Base-by-base conservation (phyloP, 2,329 filamentous ascomycete species). In the Alternaria arbusti region DNA sequence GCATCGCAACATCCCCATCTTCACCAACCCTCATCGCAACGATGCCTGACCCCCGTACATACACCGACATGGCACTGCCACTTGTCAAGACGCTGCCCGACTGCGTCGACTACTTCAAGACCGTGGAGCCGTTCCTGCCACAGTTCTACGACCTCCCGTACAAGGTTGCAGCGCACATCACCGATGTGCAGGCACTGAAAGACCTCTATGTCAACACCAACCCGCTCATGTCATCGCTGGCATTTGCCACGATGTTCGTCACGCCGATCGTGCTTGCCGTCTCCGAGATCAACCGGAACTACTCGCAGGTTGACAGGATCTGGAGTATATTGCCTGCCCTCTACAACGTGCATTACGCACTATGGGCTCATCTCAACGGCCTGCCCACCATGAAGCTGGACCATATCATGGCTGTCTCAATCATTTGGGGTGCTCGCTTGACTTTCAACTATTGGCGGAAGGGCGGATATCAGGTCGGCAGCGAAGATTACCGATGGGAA, bases 361-460 rank as follows among this genome's bases (percentile, higher is more conserved):
- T 89, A n/a, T 99, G 94, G 90, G 91, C 94, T 44, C 90, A 91
- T 70, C 74, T 95, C 66, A 87, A 89, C 46, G 91, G 90, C 2
- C 75, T 97, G 1, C 86, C 90, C 6, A 91, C 91, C 13, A 83
- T 87, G 58, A 88, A 90, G 52, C 79, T 97, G 46, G 90, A 97
- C 73, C 88, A 91, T 44, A 84, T 94, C 30, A 84, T 94, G 61
- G 82, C 89, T 2, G 89, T 93, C 71, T 91, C 89, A 54, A 80
- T 86, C 1, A 71, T 94, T 9, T 99, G 96, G 96, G 92, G 91
- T 80, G 91, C 94, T 83, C 91, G 96, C 11, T 84, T 99, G 80
- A 98, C 95, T 3, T 98, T 88, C 85, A 99, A 99, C 82, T 99
- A 97, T 83, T 97, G 92, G 90, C 91, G 96, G 62, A 97, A 93